phyloP scores from a whole-genome alignment of 108 stramenopile genomes.

The Cyclotella choctawhatcheeana region DNA sequence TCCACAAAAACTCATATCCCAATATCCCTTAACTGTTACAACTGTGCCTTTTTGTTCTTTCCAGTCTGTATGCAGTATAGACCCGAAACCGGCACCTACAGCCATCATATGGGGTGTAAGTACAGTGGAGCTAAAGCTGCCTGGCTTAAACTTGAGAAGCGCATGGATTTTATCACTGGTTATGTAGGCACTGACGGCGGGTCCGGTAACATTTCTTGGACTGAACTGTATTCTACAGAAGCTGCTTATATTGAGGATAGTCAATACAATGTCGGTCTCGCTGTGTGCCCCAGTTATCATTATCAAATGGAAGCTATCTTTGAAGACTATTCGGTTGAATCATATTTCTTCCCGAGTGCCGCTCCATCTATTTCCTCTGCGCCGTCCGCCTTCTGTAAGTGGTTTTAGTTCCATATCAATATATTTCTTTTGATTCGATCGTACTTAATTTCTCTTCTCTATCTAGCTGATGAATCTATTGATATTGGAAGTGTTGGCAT shows the following conservation, averaged over 20 bases:
- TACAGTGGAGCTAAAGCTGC: not conserved
- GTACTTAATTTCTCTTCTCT: not conserved
- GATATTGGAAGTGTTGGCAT: conserved; percentile 3
- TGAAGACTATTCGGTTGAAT: conserved; percentile 14
- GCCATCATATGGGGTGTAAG: conserved; percentile 4
- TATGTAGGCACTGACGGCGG: conserved; percentile 14
- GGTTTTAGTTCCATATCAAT: not conserved
- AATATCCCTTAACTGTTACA: not conserved
- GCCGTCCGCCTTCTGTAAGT: not conserved
- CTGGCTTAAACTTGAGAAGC: conserved; percentile 27
- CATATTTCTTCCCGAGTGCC: conserved; percentile 39
- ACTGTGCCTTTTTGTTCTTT: not conserved
- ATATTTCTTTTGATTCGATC: not conserved
- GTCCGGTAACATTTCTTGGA: conserved; percentile 28
- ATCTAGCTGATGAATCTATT: not conserved
- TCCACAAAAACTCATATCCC: too few species aligned
- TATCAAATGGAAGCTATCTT: conserved; percentile 23
- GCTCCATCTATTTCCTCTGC: conserved; percentile 13
- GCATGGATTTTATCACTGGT: conserved; percentile 10
- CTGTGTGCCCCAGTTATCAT: not conserved
- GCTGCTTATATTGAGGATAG: conserved; percentile 3
- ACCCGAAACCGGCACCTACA: not conserved
- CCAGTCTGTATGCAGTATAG: too few species aligned
- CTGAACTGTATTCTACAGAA: not conserved
- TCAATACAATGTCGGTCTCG: conserved; percentile 9